Percentiles rank a stretch among this genome's conserved stretches.
Evolutionary conservation across 495 filamentous ascomycete species (phyloP).

Genomic region (Aspergillus cristatus): DNA sequence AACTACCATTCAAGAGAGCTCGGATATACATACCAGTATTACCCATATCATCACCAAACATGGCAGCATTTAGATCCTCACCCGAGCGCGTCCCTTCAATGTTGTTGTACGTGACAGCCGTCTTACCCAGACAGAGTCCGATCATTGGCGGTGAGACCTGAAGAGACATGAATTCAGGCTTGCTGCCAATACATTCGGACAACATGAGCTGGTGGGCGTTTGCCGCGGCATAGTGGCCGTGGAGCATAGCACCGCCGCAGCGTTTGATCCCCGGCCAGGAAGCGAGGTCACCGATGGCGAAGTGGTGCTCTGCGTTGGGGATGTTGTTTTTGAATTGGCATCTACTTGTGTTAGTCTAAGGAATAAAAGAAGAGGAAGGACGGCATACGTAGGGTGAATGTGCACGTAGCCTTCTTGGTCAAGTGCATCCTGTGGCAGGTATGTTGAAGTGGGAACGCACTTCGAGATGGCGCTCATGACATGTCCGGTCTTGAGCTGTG

Average conservation of each 20-base stretch:
- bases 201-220: slow-evolving; percentile 55
- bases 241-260: slow-evolving; percentile 58
- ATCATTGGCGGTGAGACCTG: slow-evolving; percentile 51
- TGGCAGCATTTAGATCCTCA: slow-evolving; percentile 46
- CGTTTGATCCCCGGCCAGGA: slow-evolving; percentile 62
- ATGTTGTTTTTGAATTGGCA: slow-evolving; percentile 34
- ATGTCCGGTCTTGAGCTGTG: slow-evolving; percentile 40
- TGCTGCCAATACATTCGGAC: slow-evolving; percentile 17
- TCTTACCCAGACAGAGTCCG: slow-evolving; percentile 55
- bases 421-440: slow-evolving; percentile 39
- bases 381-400: slow-evolving; percentile 34
- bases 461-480: slow-evolving; percentile 54
- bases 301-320: slow-evolving; percentile 47
- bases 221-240: slow-evolving; percentile 48
- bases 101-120: slow-evolving; percentile 50
- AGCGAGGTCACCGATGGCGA: slow-evolving; percentile 40
- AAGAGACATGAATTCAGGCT: slow-evolving; percentile 36
- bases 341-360: slow-evolving; percentile 13
- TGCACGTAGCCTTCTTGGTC: slow-evolving; percentile 49
- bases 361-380: neutral
- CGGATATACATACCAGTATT: slow-evolving; percentile 39
- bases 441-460: slow-evolving; percentile 43
- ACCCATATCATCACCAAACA: slow-evolving; percentile 60
- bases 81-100: slow-evolving; percentile 42
- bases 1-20: neutral